These are phyloP conservation scores for Ormosia emarginata DNA, from an alignment of 306 rosid genomes.

Conservation along the genomic window DNA sequence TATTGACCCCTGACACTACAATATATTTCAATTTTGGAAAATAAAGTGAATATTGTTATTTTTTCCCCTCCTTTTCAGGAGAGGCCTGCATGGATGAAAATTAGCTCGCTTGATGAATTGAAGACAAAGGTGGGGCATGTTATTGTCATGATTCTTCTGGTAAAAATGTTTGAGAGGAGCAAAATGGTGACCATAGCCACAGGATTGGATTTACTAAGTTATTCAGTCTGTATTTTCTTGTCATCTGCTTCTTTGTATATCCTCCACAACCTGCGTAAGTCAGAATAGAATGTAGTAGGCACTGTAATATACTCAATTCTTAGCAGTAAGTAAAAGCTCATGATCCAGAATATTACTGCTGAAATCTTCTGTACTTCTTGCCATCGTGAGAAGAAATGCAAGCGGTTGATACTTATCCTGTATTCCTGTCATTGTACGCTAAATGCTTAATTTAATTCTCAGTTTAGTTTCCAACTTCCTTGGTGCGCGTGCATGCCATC, in stretches of 20 bases:
- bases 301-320: background rate
- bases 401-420: background rate
- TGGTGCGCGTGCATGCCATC: too few species aligned
- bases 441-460: background rate
- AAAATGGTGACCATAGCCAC: conserved; percentile 85
- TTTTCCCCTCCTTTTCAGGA: conserved; percentile 43
- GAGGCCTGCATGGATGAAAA: conserved; percentile 92
- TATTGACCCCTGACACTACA: background rate
- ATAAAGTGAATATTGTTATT: background rate
- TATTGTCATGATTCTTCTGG: conserved; percentile 93
- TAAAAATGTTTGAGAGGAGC: conserved; percentile 98
- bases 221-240: conserved; percentile 82
- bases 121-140: conserved; percentile 97
- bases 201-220: conserved; percentile 77
- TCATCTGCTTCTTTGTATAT: conserved; percentile 95
- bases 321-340: background rate
- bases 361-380: background rate
- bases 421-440: background rate
- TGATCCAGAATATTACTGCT: background rate
- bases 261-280: conserved; percentile 84
- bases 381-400: background rate
- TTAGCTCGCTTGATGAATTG: conserved; percentile 85
- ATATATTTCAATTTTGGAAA: background rate
- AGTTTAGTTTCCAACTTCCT: background rate
- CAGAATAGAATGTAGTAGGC: conserved; percentile 33